phyloP scores from a whole-genome alignment of 2,329 filamentous ascomycete genomes.

The Myriosclerotinia scirpicola region DNA sequence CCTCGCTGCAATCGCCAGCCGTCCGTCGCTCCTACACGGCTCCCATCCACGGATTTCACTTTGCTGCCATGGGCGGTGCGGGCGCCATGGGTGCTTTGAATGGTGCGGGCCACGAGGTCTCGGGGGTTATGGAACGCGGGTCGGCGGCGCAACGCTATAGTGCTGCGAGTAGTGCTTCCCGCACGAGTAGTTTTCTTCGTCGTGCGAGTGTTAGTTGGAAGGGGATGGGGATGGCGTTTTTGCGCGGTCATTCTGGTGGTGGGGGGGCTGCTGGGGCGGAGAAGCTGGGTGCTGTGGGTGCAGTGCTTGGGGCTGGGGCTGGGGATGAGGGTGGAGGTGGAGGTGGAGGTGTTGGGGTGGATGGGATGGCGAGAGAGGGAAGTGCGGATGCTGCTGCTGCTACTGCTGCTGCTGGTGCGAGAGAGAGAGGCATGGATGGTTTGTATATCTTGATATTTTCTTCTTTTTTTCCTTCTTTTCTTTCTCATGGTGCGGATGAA shows the following conservation, averaged over 20 bases:
- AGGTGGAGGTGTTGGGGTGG: no score
- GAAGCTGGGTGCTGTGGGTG: not conserved
- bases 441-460: not conserved
- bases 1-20: not conserved
- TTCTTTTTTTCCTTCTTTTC: not conserved
- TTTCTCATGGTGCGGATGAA: not conserved
- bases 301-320: no score
- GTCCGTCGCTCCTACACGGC: not conserved
- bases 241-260: not conserved
- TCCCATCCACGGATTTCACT: not conserved
- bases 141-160: not conserved
- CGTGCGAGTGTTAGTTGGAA: not conserved
- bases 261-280: fast-evolving
- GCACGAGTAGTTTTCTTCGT: not conserved
- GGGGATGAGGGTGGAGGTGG: no score
- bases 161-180: not conserved
- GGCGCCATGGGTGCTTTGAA: not conserved
- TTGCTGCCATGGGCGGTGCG: not conserved
- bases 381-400: no score
- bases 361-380: no score
- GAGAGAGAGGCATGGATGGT: not conserved
- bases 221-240: not conserved
- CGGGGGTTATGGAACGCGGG: not conserved
- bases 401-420: no score
- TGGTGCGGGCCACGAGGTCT: not conserved